These are phyloP conservation scores for Naganishia sp. DNA, from an alignment of 1,284 basidiomycete species.

Conservation along the genomic window DNA sequence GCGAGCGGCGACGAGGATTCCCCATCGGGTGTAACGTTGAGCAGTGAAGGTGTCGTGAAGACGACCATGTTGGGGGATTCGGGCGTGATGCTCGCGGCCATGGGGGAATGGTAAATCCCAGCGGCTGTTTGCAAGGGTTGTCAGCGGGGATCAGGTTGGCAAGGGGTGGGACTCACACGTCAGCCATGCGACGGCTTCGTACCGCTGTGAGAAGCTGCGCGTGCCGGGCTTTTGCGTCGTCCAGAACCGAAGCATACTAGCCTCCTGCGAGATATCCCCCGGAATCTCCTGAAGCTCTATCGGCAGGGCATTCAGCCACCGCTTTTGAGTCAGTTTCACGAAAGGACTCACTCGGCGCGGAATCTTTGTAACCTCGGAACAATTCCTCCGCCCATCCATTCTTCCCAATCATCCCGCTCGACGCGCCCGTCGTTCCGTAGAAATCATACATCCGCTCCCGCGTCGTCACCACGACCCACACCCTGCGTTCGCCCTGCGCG, in stretches of 20 bases:
- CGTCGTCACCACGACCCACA: constrained; percentile 76
- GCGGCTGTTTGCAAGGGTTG: constrained; percentile 58
- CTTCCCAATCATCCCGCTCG: constrained; percentile 66
- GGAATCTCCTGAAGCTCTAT: constrained; percentile 56
- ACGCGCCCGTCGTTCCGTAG: constrained; percentile 58
- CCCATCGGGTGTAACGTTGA: neutral
- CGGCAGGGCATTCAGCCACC: constrained; percentile 2
- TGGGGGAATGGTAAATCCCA: constrained; percentile 77
- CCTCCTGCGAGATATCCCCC: constrained; percentile 80
- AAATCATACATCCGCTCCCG: constrained; percentile 90
- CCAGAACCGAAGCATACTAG: constrained; percentile 66
- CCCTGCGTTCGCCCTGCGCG: constrained; percentile 32
- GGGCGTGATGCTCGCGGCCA: constrained; percentile 40
- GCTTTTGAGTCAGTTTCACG: neutral
- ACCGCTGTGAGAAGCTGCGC: constrained; percentile 54
- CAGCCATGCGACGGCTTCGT: constrained; percentile 77
- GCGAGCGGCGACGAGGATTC: constrained; percentile 1
- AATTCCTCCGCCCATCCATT: constrained; percentile 71
- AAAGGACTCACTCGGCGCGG: constrained; percentile 68
- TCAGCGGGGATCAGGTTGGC: constrained; percentile 6
- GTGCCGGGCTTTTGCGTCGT: constrained; percentile 61
- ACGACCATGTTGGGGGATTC: constrained; percentile 41
- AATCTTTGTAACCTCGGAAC: constrained; percentile 71
- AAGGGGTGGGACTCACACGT: constrained; percentile 61
- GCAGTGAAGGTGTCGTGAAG: neutral